Base-by-base conservation (phyloP, 1,139 yeast species). In the Suhomyces anneliseae region DNA sequence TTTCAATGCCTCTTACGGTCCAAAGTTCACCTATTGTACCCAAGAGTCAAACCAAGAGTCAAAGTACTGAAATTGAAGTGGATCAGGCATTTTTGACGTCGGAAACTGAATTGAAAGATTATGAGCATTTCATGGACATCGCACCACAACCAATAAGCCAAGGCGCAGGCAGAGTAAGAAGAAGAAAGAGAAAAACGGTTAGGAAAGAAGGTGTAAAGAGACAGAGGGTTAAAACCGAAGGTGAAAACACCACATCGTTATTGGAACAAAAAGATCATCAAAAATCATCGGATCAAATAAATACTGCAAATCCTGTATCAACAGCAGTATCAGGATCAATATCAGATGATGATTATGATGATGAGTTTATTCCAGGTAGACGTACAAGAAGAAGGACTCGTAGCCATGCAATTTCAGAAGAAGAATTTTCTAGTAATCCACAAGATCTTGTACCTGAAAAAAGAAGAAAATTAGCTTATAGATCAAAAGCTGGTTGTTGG, bases 401-500 rank as follows among this genome's bases (percentile, higher is more conserved):
- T 9, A 11, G 32, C 32, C 32, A 9, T 29, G n/a, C 32, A 29
- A 4, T 9, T 9, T 9, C 26, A 8, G 27, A 27, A 2, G 27
- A 26, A 24, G 24, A 38, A 38, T n/a, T 27, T 8, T 5, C 11
- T 12, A 6, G 1, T 10, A 31, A 7, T 8, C 9, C 34, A 7
- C 29, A 33, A 14, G 27, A 31, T 10, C n/a, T 8, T 7, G 24
- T 26, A 9, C 40, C n/a, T 3, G 44, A 44, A 6, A 54, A 53
- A 39, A 53, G 53, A 38, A 44, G 55, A 11, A 43, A 38, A n/a
- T 40, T 49, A 40, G 54, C 48, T 3, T 69, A 76, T 10, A 66
- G 85, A 47, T 81, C 85, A 1, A 78, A 78, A 52, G 71, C 68
- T 35, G 89, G 89, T 0, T 83, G 89, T 56, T 83, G 88, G 88